These are phyloP conservation scores for Phytopythium litorale DNA, from an alignment of 352 stramenopile species.

Conservation along the genomic window DNA sequence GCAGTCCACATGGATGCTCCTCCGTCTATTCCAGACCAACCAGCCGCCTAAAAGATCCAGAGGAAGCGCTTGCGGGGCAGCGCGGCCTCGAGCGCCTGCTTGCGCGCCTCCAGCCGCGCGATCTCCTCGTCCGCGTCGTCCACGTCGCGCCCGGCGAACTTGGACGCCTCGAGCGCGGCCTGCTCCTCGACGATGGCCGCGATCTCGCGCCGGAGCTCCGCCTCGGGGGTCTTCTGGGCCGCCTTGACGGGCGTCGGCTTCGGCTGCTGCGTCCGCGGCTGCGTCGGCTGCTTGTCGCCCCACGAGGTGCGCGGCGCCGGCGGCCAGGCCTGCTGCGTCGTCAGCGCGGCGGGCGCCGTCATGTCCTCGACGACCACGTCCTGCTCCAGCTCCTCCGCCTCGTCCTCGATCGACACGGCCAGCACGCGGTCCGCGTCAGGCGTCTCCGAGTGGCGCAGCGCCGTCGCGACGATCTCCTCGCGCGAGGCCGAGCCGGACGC, in stretches of 20 bases:
- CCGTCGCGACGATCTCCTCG: constrained; percentile 58
- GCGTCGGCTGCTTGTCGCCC: constrained; percentile 22
- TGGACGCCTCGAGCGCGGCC: constrained; percentile 57
- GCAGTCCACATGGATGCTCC: too few relatives aligned
- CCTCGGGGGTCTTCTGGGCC: constrained; percentile 6
- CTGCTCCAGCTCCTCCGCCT: constrained; percentile 17
- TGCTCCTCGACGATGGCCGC: constrained; percentile 56
- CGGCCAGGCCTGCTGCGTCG: constrained; percentile 33
- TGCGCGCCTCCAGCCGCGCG: constrained; percentile 51
- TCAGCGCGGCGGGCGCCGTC: constrained; percentile 14
- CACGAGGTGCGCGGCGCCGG: constrained; percentile 47
- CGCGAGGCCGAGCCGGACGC: constrained; percentile 52
- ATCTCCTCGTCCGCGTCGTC: constrained; percentile 82
- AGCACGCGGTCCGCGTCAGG: constrained; percentile 46
- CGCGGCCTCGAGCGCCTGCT: constrained; percentile 59
- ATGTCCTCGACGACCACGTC: constrained; percentile 19
- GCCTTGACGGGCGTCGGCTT: constrained; percentile 12
- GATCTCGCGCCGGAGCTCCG: constrained; percentile 47
- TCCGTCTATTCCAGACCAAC: background rate
- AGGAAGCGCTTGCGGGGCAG: constrained; percentile 77
- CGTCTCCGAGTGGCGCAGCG: constrained; percentile 34
- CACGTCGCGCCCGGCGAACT: constrained; percentile 74
- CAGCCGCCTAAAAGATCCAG: constrained; percentile 63
- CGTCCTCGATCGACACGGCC: constrained; percentile 60
- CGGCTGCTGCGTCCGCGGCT: constrained; percentile 16